A percentile compares a stretch with the other conserved stretches of the same genome.
Conservation (phyloP, 2,329 filamentous ascomycete species). For the Periconia sp. region DNA sequence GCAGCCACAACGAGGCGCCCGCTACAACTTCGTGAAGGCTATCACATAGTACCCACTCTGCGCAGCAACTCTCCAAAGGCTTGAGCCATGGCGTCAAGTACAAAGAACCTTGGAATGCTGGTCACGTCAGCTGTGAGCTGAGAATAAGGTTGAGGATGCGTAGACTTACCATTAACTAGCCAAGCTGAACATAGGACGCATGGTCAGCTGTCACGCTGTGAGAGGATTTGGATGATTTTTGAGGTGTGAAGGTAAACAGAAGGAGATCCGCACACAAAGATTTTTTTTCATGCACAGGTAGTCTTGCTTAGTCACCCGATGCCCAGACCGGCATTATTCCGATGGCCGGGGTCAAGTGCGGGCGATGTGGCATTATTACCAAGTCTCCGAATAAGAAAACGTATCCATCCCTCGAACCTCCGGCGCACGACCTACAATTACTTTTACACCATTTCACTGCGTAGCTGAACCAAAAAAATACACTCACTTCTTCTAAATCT, state of each 20-base stretch:
- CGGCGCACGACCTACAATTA: background rate
- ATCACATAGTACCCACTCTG: background rate
- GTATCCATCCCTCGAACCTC: constrained; percentile 3
- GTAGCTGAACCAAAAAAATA: background rate
- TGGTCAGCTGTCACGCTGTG: background rate
- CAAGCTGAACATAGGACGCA: constrained; percentile 1
- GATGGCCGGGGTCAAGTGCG: background rate
- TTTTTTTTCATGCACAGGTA: no score
- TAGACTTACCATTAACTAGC: constrained; percentile 2
- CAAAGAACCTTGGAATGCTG: constrained; percentile 16
- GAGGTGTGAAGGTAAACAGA: no score
- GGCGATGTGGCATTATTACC: constrained; percentile 17
- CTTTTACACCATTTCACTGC: background rate
- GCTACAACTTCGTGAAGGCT: background rate
- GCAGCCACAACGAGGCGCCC: constrained; percentile 8
- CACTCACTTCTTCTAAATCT: background rate
- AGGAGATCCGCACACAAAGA: no score
- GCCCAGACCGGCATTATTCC: background rate
- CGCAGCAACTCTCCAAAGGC: constrained; percentile 1
- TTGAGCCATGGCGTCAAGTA: constrained; percentile 3
- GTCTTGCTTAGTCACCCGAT: no score
- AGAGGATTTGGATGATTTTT: background rate
- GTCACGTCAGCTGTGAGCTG: constrained; percentile 20
- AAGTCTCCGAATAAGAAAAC: constrained; percentile 13
- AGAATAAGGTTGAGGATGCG: constrained; percentile 3